Base-by-base conservation (phyloP, 768 basidiomycete genomes). In the Russula virescens region DNA sequence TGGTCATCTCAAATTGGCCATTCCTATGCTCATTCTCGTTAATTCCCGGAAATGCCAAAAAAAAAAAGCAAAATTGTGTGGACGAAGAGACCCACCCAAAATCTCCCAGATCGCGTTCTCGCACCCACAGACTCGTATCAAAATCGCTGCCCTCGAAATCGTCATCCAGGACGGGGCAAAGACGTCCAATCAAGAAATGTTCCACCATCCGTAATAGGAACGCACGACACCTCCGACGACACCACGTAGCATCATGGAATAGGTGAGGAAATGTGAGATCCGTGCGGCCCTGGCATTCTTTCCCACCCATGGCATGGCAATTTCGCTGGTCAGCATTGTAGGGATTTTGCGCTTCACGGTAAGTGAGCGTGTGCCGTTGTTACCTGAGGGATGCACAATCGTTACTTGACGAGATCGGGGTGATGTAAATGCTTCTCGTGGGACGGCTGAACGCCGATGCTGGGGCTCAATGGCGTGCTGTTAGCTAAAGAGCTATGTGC, bases 1-100 rank as follows among this genome's bases (percentile, higher is more conserved):
- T 93, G 0, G 91, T 85, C 89, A 92, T 93, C 68, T 91, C 86
- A 70, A 94, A 94, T 72, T 93, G 83, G 31, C 84, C 85, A 61
- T 86, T 89, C 13, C 87, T 89, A 66, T 38, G 10, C 13, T 34
- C 13, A n/a, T 23, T 5, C 26, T 28, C 48, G 19, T 63, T 50
- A 65, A 46, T 8, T 4, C 2, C 11, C 31, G 8, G 31, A 3
- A 31, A 48, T 18, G 8, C 47, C 8, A 62, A 47, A 54, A 64
- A 53, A 58, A 64, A 60, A 61, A 16, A n/a, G 45, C 18, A 16
- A 35, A 21, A 54, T 31, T 8, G 5, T 31, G 31, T 8, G 8
- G 11, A 28, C 0, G 28, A 13, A 10, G 3, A 13, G 55, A 68
- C 84, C 58, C 70, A 88, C 88, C 91, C 90, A 69, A 85, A 94